Percentiles rank a stretch among this genome's conserved stretches.
These are phyloP conservation scores for Salisapilia sapeloensis DNA, from an alignment of 352 stramenopile species.

Conservation along the genomic window DNA sequence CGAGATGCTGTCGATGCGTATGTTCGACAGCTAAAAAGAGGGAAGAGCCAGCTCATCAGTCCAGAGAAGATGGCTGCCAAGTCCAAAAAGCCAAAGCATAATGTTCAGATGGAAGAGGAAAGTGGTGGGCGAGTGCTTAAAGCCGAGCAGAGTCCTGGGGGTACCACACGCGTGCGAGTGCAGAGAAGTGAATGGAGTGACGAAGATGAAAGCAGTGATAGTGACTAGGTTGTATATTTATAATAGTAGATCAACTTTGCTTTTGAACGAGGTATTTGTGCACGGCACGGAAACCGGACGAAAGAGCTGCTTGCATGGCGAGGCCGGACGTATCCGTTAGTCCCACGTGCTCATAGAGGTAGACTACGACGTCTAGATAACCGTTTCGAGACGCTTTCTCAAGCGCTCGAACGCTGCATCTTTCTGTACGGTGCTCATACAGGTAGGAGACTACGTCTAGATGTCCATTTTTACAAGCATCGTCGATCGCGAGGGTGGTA, in stretches of 20 bases:
- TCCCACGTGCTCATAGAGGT: too few relatives aligned
- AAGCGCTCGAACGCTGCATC: too few relatives aligned
- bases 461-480: conserved; percentile 26
- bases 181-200: conserved; percentile 25
- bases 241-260: too few relatives aligned
- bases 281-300: too few relatives aligned
- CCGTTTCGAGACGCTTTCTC: too few relatives aligned
- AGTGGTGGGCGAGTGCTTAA: conserved; percentile 25
- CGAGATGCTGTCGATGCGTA: conserved; percentile 69
- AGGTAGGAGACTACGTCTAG: conserved; percentile 37
- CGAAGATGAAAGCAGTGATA: conserved; percentile 6
- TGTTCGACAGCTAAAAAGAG: conserved; percentile 39
- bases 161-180: conserved; percentile 38
- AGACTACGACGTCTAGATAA: too few relatives aligned
- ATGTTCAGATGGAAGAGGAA: conserved; percentile 24
- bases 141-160: conserved; percentile 33
- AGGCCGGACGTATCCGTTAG: too few relatives aligned
- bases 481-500: conserved; percentile 43
- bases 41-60: conserved; percentile 2
- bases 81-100: conserved; percentile 13
- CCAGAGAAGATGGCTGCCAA: conserved; percentile 5
- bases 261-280: too few relatives aligned
- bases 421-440: conserved; percentile 31
- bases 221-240: conserved; percentile 15
- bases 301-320: too few relatives aligned